phyloP scores from a whole-genome alignment of 495 filamentous ascomycete species.

The Neurospora sp. region DNA sequence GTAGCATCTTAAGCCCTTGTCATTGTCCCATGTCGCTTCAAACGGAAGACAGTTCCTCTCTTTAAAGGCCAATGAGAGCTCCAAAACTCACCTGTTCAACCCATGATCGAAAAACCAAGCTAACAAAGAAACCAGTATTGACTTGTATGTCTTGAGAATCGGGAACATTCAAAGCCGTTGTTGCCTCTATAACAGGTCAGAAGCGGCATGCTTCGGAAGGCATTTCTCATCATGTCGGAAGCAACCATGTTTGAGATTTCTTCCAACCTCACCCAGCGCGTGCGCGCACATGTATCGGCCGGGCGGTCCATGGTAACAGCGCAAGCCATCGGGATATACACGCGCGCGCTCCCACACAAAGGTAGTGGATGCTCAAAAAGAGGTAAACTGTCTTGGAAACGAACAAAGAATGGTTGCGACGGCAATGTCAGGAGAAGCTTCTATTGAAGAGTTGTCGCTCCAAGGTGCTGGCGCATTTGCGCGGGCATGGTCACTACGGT shows the following conservation, averaged over 20 bases:
- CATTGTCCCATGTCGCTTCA: no score
- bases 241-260: neutral
- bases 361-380: neutral
- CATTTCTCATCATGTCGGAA: neutral
- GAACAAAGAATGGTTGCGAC: neutral
- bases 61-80: no score
- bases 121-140: no score
- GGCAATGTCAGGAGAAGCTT: neutral
- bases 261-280: neutral
- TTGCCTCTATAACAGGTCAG: neutral
- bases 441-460: neutral
- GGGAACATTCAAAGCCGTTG: neutral
- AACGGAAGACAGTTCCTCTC: no score
- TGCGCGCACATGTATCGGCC: neutral
- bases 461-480: neutral
- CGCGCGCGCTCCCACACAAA: neutral
- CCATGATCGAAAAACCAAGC: no score
- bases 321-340: neutral
- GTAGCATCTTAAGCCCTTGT: no score
- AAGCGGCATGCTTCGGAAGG: neutral
- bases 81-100: no score
- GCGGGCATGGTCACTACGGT: neutral
- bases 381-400: neutral
- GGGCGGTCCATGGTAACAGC: neutral
- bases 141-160: neutral